Conservation (phyloP, 352 stramenopile genomes). For the Pythium phragmitis region DNA sequence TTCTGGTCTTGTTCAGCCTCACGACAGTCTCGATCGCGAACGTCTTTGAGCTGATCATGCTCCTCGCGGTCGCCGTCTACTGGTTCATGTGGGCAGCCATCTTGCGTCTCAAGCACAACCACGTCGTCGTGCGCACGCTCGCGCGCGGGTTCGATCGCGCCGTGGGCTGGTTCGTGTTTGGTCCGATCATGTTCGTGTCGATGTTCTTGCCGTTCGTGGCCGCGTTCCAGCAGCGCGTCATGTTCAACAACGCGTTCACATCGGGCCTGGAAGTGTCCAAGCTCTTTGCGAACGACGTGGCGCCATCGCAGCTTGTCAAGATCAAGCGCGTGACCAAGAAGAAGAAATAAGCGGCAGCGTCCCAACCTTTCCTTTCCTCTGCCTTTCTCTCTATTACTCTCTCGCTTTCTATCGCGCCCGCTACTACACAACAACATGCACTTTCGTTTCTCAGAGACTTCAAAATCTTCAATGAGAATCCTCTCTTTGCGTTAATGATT, state of each 20-base stretch:
- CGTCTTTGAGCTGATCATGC: slow-evolving; percentile 68
- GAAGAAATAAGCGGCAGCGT: slow-evolving; percentile 66
- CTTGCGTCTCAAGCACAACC: slow-evolving; percentile 75
- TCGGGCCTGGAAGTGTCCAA: slow-evolving; percentile 87
- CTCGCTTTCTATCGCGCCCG: no score
- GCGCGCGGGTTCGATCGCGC: slow-evolving; percentile 71
- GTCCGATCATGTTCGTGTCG: slow-evolving; percentile 84
- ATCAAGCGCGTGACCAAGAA: slow-evolving; percentile 87
- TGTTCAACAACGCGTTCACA: slow-evolving; percentile 91
- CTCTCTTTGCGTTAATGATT: not conserved
- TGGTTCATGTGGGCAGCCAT: slow-evolving; percentile 88
- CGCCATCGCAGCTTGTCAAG: slow-evolving; percentile 79
- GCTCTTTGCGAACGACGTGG: slow-evolving; percentile 85
- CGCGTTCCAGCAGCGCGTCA: slow-evolving; percentile 86
- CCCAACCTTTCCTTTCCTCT: not conserved
- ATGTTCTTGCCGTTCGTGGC: slow-evolving; percentile 90
- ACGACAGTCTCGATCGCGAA: slow-evolving; percentile 71
- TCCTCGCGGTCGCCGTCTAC: slow-evolving; percentile 75
- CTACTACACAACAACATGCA: no score
- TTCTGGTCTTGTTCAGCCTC: slow-evolving; percentile 66
- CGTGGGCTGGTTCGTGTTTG: slow-evolving; percentile 88
- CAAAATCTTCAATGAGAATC: slow-evolving; percentile 7
- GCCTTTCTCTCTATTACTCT: not conserved
- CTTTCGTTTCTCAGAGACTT: no score
- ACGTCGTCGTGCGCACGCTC: slow-evolving; percentile 80